These are phyloP conservation scores for Podospora anserina DNA, from an alignment of 495 filamentous ascomycete genomes.

Conservation along the genomic window DNA sequence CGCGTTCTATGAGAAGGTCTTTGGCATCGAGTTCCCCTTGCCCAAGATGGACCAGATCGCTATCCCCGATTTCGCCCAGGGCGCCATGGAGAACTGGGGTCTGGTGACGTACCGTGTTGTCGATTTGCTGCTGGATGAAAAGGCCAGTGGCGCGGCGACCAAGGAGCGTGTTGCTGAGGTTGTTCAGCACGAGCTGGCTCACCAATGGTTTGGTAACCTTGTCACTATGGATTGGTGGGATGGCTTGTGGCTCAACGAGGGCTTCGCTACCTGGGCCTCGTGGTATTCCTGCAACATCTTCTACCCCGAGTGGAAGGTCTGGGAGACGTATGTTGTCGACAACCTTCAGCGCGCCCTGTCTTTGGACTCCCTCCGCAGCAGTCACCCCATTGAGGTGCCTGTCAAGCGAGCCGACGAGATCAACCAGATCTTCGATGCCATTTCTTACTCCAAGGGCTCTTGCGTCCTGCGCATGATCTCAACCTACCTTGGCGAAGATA, in stretches of 20 bases:
- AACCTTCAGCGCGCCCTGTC: slow-evolving; percentile 83
- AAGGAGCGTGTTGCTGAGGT: slow-evolving; percentile 92
- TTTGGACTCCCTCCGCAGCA: slow-evolving; percentile 87
- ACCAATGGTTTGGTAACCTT: slow-evolving; percentile 99
- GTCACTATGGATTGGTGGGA: slow-evolving; percentile 99
- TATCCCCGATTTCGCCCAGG: slow-evolving; percentile 87
- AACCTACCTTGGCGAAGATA: slow-evolving; percentile 87
- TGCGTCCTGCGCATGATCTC: slow-evolving; percentile 97
- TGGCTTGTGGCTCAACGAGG: slow-evolving; percentile 96
- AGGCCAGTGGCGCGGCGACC: slow-evolving; percentile 82
- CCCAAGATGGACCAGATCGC: slow-evolving; percentile 98
- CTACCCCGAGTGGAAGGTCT: slow-evolving; percentile 99
- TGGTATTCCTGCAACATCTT: slow-evolving; percentile 78
- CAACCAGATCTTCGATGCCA: slow-evolving; percentile 98
- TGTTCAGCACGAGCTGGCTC: slow-evolving; percentile 94
- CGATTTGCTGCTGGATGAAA: slow-evolving; percentile 88
- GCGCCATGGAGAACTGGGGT: slow-evolving; percentile 99
- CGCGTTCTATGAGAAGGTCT: slow-evolving; percentile 73
- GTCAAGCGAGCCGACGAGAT: slow-evolving; percentile 94
- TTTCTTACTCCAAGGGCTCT: slow-evolving; percentile 95
- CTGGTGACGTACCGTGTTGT: slow-evolving; percentile 92
- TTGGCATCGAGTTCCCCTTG: slow-evolving; percentile 64
- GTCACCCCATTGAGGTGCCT: slow-evolving; percentile 95
- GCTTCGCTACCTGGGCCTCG: slow-evolving; percentile 87
- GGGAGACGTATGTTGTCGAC: slow-evolving; percentile 90